phyloP scores from a whole-genome alignment of 495 filamentous ascomycete species.

The Aspergillus egyptiacus region DNA sequence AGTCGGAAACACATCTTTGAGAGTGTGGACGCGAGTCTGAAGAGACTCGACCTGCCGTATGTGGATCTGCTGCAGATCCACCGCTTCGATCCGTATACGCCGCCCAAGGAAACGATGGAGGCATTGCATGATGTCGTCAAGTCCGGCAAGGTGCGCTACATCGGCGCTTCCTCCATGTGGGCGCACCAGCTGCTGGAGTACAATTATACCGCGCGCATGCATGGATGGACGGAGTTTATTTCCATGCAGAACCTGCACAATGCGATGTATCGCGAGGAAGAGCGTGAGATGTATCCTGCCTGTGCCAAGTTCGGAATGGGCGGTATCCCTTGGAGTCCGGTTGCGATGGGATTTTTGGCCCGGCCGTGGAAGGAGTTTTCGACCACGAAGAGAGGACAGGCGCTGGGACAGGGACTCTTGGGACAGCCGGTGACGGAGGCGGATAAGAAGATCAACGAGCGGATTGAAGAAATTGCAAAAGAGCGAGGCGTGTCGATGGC shows the following conservation, averaged over 20 bases:
- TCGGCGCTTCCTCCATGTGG: conserved; percentile 64
- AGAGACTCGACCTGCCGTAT: conserved; percentile 58
- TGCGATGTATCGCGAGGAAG: conserved; percentile 68
- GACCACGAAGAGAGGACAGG: conserved; percentile 17
- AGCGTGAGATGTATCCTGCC: conserved; percentile 68
- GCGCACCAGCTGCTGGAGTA: conserved; percentile 58
- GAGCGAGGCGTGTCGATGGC: conserved; percentile 54
- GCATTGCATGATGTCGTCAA: conserved; percentile 64
- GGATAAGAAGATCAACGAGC: conserved; percentile 46
- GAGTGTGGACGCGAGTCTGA: conserved; percentile 61
- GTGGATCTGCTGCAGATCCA: conserved; percentile 76
- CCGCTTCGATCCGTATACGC: conserved; percentile 44
- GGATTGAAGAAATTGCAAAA: conserved; percentile 56
- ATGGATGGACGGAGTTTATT: conserved; percentile 70
- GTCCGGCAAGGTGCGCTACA: conserved; percentile 60
- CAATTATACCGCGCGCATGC: conserved; percentile 55
- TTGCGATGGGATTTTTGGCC: conserved; percentile 41
- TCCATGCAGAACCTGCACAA: conserved; percentile 75
- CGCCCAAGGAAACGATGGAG: conserved; percentile 66
- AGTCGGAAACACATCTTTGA: conserved; percentile 64
- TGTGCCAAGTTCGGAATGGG: conserved; percentile 63
- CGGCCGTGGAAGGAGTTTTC: conserved; percentile 22
- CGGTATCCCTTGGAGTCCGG: conserved; percentile 50
- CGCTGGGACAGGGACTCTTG: conserved; percentile 7
- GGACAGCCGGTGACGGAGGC: conserved; percentile 19